Evolutionary conservation across 352 stramenopile genomes (phyloP).

Genomic region (Phytophthora cajani): DNA sequence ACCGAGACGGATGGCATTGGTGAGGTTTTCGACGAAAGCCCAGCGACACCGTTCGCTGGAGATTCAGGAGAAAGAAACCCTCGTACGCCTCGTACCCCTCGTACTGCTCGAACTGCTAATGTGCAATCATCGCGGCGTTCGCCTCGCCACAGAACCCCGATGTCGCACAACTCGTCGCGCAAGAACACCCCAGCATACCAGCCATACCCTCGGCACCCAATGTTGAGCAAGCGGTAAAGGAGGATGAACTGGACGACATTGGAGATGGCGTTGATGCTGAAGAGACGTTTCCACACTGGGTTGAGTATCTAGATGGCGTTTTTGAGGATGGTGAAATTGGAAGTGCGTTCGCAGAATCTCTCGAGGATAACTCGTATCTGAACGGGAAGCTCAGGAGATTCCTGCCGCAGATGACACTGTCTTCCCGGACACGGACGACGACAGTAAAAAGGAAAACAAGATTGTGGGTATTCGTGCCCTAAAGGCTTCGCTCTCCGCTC

Average conservation of each 20-base stretch:
- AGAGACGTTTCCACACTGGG: slow-evolving; percentile 2
- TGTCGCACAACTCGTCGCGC: no score
- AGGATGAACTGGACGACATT: neutral
- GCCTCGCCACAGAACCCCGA: neutral
- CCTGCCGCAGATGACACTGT: neutral
- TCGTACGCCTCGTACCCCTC: neutral
- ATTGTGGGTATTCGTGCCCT: neutral
- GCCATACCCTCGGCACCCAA: neutral
- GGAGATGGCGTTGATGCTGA: neutral
- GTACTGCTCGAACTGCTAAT: neutral
- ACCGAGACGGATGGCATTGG: neutral
- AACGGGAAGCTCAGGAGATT: neutral
- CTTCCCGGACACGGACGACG: neutral
- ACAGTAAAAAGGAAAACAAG: neutral
- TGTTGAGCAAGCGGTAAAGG: neutral
- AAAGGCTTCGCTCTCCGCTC: neutral
- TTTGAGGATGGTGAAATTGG: slow-evolving; percentile 6
- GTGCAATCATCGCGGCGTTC: neutral
- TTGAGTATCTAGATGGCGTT: neutral
- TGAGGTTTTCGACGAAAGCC: neutral
- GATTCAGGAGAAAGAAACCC: neutral
- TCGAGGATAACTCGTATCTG: neutral
- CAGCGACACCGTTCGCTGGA: neutral
- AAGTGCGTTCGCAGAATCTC: neutral
- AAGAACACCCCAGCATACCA: neutral